phyloP scores from a whole-genome alignment of 768 basidiomycete genomes.

The Lactifluus volemus region DNA sequence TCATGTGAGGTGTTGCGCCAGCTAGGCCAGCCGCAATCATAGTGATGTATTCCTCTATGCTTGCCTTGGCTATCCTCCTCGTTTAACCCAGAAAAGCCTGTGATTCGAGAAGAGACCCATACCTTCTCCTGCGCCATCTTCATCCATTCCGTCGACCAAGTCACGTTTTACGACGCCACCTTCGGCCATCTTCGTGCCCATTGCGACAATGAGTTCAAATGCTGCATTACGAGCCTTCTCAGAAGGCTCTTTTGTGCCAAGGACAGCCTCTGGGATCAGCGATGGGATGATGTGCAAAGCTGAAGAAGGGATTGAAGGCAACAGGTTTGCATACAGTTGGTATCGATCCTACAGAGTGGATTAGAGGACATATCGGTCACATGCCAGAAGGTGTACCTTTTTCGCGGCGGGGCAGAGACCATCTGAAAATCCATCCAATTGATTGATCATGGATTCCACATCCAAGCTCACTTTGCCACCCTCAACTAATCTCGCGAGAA shows the following conservation, averaged over 20 bases:
- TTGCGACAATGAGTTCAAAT: constrained; percentile 81
- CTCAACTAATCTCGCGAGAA: constrained; percentile 67
- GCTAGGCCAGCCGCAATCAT: constrained; percentile 96
- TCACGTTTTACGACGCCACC: constrained; percentile 77
- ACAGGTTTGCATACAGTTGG: constrained; percentile 57
- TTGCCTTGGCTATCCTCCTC: constrained; percentile 46
- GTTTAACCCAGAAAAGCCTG: background rate
- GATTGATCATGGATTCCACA: constrained; percentile 50
- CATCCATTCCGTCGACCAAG: constrained; percentile 78
- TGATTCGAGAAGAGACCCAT: constrained; percentile 15
- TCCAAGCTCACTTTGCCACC: constrained; percentile 41
- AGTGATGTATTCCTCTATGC: constrained; percentile 85
- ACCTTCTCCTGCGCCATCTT: constrained; percentile 43
- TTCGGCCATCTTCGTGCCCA: constrained; percentile 86
- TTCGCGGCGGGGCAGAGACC: constrained; percentile 78
- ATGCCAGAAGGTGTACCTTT: constrained; percentile 43
- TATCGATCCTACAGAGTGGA: constrained; percentile 61
- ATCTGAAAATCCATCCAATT: constrained; percentile 55
- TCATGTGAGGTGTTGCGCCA: constrained; percentile 93
- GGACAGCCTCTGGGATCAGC: constrained; percentile 86
- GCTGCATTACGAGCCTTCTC: constrained; percentile 85
- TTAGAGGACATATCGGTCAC: background rate
- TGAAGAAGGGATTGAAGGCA: constrained; percentile 58
- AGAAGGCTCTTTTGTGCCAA: constrained; percentile 95
- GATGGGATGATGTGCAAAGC: constrained; percentile 79